These are phyloP conservation scores for Strigomonas culicis DNA, from an alignment of 208 protist species.

Conservation along the genomic window DNA sequence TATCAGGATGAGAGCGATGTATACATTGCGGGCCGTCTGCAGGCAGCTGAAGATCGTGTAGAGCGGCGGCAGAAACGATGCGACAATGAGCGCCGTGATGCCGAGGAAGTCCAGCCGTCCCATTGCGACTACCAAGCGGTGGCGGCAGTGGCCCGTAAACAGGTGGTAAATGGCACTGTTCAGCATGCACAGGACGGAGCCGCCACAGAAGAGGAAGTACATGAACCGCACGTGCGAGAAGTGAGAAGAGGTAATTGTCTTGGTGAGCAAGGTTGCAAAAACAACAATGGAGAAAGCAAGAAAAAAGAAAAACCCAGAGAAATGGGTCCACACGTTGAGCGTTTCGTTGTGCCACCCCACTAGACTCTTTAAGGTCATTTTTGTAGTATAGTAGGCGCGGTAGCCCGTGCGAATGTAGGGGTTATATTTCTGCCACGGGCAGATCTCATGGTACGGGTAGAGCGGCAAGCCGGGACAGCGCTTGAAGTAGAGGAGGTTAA, in stretches of 20 bases:
- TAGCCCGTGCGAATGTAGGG: conserved; percentile 55
- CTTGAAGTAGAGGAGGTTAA: conserved; percentile 17
- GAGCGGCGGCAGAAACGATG: conserved; percentile 45
- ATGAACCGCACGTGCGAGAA: not conserved
- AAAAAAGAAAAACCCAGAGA: conserved; percentile 65
- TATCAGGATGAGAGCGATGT: conserved; percentile 26
- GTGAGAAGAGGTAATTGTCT: conserved; percentile 5
- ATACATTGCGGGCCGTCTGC: conserved; percentile 26
- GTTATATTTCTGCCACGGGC: conserved; percentile 42
- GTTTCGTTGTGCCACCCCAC: conserved; percentile 85
- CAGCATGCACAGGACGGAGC: conserved; percentile 35
- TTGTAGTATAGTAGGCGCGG: conserved; percentile 59
- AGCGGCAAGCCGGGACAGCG: conserved; percentile 32
- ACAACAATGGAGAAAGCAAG: conserved; percentile 35
- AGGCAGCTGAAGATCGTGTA: conserved; percentile 46
- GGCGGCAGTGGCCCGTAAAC: conserved; percentile 33
- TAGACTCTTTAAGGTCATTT: conserved; percentile 53
- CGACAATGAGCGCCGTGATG: conserved; percentile 47
- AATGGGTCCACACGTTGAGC: conserved; percentile 83
- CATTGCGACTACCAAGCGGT: conserved; percentile 19
- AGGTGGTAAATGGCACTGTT: conserved; percentile 43
- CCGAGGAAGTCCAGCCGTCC: conserved; percentile 40
- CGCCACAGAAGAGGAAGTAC: conserved; percentile 31
- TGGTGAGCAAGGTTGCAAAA: conserved; percentile 23
- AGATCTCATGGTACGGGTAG: conserved; percentile 36